Evolutionary conservation across 805 yeast genomes (phyloP), one percentile per base, ranked within the genome.

Genomic region (Wickerhamomyces sydowiorum): DNA sequence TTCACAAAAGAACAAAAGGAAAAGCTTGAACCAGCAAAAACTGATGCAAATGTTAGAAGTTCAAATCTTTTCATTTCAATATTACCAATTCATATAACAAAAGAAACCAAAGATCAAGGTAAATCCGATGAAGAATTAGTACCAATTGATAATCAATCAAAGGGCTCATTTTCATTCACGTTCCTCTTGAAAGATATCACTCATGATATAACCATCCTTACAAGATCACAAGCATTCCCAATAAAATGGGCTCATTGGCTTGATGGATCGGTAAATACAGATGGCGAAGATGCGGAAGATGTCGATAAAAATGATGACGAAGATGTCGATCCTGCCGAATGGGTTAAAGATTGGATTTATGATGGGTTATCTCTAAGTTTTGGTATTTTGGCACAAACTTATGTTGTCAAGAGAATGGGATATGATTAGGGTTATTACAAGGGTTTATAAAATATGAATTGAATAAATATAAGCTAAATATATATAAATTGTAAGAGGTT

Each of bases 181-280:
- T 69, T 89, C 28, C 75, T 86, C 18, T 69, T 93, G 51, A 77
- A 78, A 50, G 99, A 93, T 57, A 76, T 80, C 34, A 80, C 84
- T 30, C 91, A 93, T 64, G 75, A 79, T 48, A 78, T 93, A 48
- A 74, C 82, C 7, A 74, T 87, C 36, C 72, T 78, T 23, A 81
- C 87, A 39, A 80, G 82, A 51, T 86, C 98, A 0, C 99, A 93
- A 62, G 80, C 96, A 7, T 84, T 88, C 69, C 98, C 99, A 10
- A 59, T 76, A 36, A 81, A 78, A 57, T 93, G 99, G 99, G 82
- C 89, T 9, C 68, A 76, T n/a, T 93, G 99, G 99, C 71, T 91
- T n/a, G 81, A 60, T 46, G 53, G 57, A 27, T 48, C 53, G 4
- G 22, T 32, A 32, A 32, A 12, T 32, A 9, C 47, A 42, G 45